Base-by-base conservation (phyloP, 2,329 filamentous ascomycete genomes). In the Aureobasidium namibiae region DNA sequence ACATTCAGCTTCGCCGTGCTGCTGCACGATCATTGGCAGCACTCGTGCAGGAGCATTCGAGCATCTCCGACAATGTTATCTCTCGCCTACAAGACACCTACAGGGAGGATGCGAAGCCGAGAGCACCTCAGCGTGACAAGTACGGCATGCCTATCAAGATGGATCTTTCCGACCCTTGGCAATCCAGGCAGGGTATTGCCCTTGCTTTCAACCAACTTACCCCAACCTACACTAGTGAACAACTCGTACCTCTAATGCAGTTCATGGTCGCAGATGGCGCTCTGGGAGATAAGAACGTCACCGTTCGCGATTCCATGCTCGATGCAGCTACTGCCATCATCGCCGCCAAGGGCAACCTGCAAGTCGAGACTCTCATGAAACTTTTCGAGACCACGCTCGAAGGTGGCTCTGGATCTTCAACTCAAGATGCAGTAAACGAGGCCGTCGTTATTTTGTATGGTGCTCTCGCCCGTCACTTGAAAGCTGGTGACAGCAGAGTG, bases 391-490 rank as follows among this genome's bases (percentile, higher is more conserved):
- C 81, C 24, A 91, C 90, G 0, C 79, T 99, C n/a, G 91, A 92
- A 69, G 86, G 85, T 2, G 90, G 94, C 71, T 89, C 88, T 69
- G 87, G 85, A 60, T 91, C 87, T 0, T 85, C 92, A 65, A 84
- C 87, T 57, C 86, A 89, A 18, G 95, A 99, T 72, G 84, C 90
- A 61, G 88, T 97, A 63, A 96, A 96, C 66, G 94, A 99, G 74
- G 94, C 95, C 18, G 92, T 99, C 56, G 92, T 99, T 66, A 94
- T 99, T 66, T 87, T 99, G 71, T 99, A 99, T 67, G 94, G 94
- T 70, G 92, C 95, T 54, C 77, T 99, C 38, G 94, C 92, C 44
- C 85, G 89, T 54, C 94, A 99, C 77, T 76, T 99, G 61, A 84
- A 88, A 65, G 75, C 85, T 8, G 90, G 91, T n/a, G 94, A 99